These are phyloP conservation scores for Lichina pygmaea DNA, from an alignment of 495 filamentous ascomycete genomes.

Conservation along the genomic window DNA sequence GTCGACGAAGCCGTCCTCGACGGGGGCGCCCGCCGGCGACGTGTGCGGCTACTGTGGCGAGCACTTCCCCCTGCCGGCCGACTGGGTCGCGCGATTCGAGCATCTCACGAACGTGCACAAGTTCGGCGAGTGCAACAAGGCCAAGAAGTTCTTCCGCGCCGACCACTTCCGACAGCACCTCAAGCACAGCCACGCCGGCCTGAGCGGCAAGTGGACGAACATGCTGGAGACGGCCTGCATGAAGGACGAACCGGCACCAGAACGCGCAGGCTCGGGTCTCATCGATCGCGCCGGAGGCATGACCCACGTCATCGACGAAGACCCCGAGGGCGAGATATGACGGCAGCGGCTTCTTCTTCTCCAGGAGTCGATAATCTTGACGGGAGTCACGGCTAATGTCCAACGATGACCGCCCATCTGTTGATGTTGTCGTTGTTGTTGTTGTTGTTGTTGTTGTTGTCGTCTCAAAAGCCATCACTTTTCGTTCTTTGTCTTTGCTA, in stretches of 20 bases:
- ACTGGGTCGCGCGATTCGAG: slow-evolving; percentile 65
- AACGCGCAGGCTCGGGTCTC: not conserved
- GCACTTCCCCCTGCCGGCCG: slow-evolving; percentile 54
- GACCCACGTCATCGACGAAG: no score
- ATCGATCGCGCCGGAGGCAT: not conserved
- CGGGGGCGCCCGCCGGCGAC: slow-evolving; percentile 26
- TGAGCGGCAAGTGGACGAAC: slow-evolving; percentile 97
- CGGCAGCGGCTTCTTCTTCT: no score
- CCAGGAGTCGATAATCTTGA: no score
- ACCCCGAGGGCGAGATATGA: no score
- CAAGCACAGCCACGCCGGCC: slow-evolving; percentile 91
- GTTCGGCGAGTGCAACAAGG: slow-evolving; percentile 92
- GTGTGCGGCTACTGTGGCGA: slow-evolving; percentile 90
- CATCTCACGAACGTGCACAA: slow-evolving; percentile 84
- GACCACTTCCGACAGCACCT: slow-evolving; percentile 97
- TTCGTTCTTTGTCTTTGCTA: no score
- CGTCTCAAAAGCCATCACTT: no score
- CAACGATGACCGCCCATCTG: no score
- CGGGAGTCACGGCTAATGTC: no score
- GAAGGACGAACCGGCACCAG: slow-evolving; percentile 44
- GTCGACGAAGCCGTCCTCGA: slow-evolving; percentile 19
- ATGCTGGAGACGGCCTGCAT: slow-evolving; percentile 92
- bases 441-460: no score
- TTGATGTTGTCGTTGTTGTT: no score
- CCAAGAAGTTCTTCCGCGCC: slow-evolving; percentile 93